phyloP scores from a whole-genome alignment of 176 grass and related monocot genomes.

The Tuctoria greenei region DNA sequence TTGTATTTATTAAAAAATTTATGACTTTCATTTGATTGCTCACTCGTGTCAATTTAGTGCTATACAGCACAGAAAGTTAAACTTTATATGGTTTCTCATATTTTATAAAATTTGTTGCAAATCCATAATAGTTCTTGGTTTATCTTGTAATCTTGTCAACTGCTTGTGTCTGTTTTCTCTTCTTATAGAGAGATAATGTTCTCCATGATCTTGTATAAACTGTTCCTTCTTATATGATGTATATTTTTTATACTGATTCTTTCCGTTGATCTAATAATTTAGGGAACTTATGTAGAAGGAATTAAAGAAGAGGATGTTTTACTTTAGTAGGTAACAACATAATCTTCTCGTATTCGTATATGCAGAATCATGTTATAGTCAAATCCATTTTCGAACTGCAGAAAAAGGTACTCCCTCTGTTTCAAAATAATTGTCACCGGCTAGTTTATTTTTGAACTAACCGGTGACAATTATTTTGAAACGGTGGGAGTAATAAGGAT shows the following conservation, averaged over 20 bases:
- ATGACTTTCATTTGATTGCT: conserved; percentile 2
- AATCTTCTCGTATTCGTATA: no score
- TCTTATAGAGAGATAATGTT: not conserved
- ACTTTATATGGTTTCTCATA: conserved; percentile 5
- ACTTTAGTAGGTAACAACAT: no score
- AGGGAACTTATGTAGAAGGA: conserved; percentile 99
- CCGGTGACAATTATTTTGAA: no score
- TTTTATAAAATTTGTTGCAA: conserved; percentile 9
- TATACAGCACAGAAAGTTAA: not conserved
- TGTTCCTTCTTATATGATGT: conserved; percentile 17
- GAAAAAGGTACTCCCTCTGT: no score
- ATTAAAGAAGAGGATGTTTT: conserved; percentile 99
- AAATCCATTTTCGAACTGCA: no score
- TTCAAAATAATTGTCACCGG: no score
- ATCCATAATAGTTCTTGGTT: conserved; percentile 14
- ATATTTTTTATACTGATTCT: conserved; percentile 26
- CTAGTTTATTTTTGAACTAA: no score
- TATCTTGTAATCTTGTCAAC: conserved; percentile 20
- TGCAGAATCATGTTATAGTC: no score
- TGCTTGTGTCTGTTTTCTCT: conserved; percentile 11
- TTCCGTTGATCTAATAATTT: conserved; percentile 41
- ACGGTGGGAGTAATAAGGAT: no score
- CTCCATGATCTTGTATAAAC: not conserved
- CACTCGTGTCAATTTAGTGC: not conserved
- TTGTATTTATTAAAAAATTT: not conserved